These are phyloP conservation scores for Prasinococcaceae sp. DNA, from an alignment of 139 green algal species.

Conservation along the genomic window DNA sequence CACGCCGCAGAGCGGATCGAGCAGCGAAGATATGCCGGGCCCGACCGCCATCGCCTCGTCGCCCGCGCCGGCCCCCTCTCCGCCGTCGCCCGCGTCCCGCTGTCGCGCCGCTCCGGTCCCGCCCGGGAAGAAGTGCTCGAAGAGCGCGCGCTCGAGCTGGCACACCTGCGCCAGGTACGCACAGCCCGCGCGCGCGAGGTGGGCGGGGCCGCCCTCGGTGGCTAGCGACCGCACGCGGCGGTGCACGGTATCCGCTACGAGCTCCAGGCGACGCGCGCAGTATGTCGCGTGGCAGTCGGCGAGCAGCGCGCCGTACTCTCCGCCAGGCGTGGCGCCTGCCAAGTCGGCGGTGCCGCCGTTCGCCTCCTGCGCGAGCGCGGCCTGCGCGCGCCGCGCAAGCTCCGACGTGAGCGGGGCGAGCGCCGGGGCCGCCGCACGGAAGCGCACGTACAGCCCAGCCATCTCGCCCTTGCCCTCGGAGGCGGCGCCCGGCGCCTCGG, in stretches of 20 bases:
- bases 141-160: slow-evolving; percentile 67
- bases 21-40: slow-evolving; percentile 21
- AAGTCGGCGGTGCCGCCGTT: too few relatives aligned
- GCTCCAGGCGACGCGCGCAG: slow-evolving; percentile 46
- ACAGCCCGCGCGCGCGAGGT: slow-evolving; percentile 52
- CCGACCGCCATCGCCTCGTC: too few relatives aligned
- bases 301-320: slow-evolving; percentile 73
- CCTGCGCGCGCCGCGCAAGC: too few relatives aligned
- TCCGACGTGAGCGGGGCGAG: neutral
- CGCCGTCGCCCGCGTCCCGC: too few relatives aligned
- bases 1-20: slow-evolving; percentile 69
- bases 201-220: neutral
- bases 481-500: neutral
- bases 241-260: slow-evolving; percentile 43
- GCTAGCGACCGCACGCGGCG: slow-evolving; percentile 25
- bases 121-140: slow-evolving; percentile 82
- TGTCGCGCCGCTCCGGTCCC: too few relatives aligned
- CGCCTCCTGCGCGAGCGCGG: too few relatives aligned
- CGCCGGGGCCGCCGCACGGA: slow-evolving; percentile 52
- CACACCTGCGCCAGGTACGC: slow-evolving; percentile 71
- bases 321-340: too few relatives aligned
- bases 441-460: slow-evolving; percentile 79
- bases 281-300: slow-evolving; percentile 67
- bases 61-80: too few relatives aligned
- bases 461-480: slow-evolving; percentile 17